Percentiles rank a stretch among this genome's conserved stretches.
Conservation (phyloP, 1,284 basidiomycete species). For the Cryptococcus amylolentus region DNA sequence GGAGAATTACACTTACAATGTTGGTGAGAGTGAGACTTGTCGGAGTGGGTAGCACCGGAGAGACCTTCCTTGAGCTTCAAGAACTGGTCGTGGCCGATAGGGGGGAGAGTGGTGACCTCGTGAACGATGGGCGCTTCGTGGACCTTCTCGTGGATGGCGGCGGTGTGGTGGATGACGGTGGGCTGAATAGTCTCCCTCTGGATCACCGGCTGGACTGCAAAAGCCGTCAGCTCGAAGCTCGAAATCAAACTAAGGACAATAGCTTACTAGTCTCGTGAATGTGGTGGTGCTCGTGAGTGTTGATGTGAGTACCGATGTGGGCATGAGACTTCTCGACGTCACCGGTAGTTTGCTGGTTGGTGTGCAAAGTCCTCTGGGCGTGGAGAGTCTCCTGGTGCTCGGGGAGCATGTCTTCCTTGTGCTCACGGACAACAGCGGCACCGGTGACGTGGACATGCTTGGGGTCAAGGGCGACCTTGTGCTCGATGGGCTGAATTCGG, state of each 20-base stretch:
- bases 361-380: constrained; percentile 36
- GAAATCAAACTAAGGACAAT: neutral
- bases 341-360: constrained; percentile 26
- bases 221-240: neutral
- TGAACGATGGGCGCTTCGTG: constrained; percentile 45
- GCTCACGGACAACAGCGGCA: constrained; percentile 41
- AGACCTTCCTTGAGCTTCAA: constrained; percentile 31
- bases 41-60: constrained; percentile 27
- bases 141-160: constrained; percentile 44
- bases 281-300: constrained; percentile 48
- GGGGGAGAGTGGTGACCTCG: constrained; percentile 39
- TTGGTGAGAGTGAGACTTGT: constrained; percentile 41
- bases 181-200: constrained; percentile 47
- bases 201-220: constrained; percentile 47
- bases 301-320: constrained; percentile 36
- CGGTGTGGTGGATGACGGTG: constrained; percentile 47
- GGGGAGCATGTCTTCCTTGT: constrained; percentile 47
- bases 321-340: constrained; percentile 30
- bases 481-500: constrained; percentile 47
- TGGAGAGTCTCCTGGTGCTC: constrained; percentile 47
- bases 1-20: constrained; percentile 19
- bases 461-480: constrained; percentile 35
- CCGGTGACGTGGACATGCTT: constrained; percentile 39
- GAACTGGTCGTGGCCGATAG: constrained; percentile 43
- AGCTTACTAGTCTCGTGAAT: constrained; percentile 42